Percentiles rank a stretch among this genome's conserved stretches.
Conservation (phyloP, 805 yeast species). For the Ogataea nakhonphanomensis region DNA sequence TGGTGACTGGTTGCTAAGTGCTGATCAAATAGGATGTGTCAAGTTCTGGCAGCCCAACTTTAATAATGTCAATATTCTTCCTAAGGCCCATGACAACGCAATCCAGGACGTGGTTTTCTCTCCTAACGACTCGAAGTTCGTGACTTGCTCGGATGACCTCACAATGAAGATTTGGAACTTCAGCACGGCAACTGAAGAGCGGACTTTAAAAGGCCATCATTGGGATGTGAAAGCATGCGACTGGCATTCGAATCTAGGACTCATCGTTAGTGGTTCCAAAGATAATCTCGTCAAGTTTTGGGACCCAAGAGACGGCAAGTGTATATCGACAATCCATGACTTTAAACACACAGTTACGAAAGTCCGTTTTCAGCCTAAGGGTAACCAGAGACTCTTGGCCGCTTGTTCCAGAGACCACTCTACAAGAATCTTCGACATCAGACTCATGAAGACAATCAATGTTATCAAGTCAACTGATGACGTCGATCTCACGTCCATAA, state of each 20-base stretch:
- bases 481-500: conserved; percentile 76
- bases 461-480: conserved; percentile 70
- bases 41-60: conserved; percentile 98
- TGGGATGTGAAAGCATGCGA: conserved; percentile 98
- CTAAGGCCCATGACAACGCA: conserved; percentile 74
- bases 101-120: conserved; percentile 85
- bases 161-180: conserved; percentile 92
- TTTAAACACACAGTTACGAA: conserved; percentile 92
- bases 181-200: conserved; percentile 80
- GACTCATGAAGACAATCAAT: conserved; percentile 75
- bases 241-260: conserved; percentile 90
- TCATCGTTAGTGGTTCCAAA: conserved; percentile 89
- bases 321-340: conserved; percentile 80
- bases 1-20: conserved; percentile 92
- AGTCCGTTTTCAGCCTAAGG: conserved; percentile 68
- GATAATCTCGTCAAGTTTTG: conserved; percentile 90
- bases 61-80: conserved; percentile 82
- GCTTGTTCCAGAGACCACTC: conserved; percentile 88
- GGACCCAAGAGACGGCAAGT: conserved; percentile 85
- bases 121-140: conserved; percentile 86
- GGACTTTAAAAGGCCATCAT: conserved; percentile 83
- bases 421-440: conserved; percentile 79
- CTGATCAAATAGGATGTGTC: conserved; percentile 87
- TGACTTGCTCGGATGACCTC: conserved; percentile 93
- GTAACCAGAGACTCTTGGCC: conserved; percentile 73